Evolutionary conservation across 257 asterid species (phyloP), one percentile per base, ranked within the genome.

Genomic region (Solanum chiquidenum): DNA sequence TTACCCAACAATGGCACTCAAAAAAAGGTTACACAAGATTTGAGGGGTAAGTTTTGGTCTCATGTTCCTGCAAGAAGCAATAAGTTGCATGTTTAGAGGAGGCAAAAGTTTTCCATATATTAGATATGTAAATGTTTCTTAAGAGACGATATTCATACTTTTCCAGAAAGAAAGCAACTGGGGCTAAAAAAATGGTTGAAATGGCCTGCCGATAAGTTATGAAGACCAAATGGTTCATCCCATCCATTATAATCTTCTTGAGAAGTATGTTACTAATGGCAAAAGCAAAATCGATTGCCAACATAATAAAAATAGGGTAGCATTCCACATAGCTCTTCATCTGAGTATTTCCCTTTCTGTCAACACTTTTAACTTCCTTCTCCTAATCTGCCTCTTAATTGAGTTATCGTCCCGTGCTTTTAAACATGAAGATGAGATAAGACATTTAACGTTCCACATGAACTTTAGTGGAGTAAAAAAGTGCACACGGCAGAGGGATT

Each of bases 1-100:
- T 92, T 14, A 95, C 98, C 98, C 98, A 23, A 94, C 89, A 44
- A 94, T 88, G 6, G 98, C 98, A 88, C 96, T 94, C 88, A 93
- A 83, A 91, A 95, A 95, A 52, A 94, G 93, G 86, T 89, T 88
- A 62, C 92, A 91, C 84, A 91, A 87, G 73, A 92, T 89, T 90
- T 86, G 89, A 52, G 89, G 76, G 20, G 95, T 95, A 85, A 95
- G 93, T 91, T 93, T 93, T 31, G 98, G 98, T 92, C 98, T 89
- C 33, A 86, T 94, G 62, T 88, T 85, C 95, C 98, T 95, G 97
- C 93, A 93, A 90, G 29, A 11, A 38, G 46, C 62, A 49, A 21
- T 12, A 71, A 58, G 27, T 73, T 71, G 35, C 80, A 40, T 23
- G 34, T 80, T 80, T 11, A 86, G 10, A 44, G 14, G 52, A 12